Conservation (phyloP, 164 flowering plant genomes). For the Euptelea pleiosperma region DNA sequence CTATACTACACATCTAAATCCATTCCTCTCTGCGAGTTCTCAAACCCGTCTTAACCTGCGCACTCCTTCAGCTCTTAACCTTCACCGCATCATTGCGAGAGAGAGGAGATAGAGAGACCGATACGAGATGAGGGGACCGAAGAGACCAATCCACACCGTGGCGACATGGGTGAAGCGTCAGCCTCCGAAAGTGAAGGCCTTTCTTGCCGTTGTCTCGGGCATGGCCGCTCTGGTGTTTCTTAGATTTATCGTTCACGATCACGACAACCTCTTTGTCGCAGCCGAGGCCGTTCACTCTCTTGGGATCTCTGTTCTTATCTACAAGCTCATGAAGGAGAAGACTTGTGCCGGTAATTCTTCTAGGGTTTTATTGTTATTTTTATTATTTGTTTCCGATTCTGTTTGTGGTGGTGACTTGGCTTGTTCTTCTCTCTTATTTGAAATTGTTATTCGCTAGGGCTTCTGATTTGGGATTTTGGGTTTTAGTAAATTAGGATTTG, state of each 20-base stretch:
- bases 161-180: conserved; percentile 34
- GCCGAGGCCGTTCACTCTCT: conserved; percentile 38
- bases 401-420: background rate
- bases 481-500: background rate
- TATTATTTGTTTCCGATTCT: background rate
- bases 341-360: conserved; percentile 30
- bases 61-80: too few species aligned
- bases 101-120: background rate
- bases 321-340: conserved; percentile 35
- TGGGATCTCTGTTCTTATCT: conserved; percentile 36
- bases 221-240: conserved; percentile 32
- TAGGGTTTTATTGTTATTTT: background rate
- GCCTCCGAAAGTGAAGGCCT: conserved; percentile 36
- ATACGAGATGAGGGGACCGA: conserved; percentile 19
- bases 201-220: conserved; percentile 28
- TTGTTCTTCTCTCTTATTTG: background rate
- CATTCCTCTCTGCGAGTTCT: too few species aligned
- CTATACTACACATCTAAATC: too few species aligned
- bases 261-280: conserved; percentile 37
- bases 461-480: background rate
- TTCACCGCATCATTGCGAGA: too few species aligned
- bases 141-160: conserved; percentile 17
- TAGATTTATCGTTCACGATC: conserved; percentile 32
- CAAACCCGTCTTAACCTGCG: too few species aligned
- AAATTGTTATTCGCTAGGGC: conserved; percentile 1